These are phyloP conservation scores for Salicornia ramosissima DNA, from an alignment of 148 eudicot species.

Conservation along the genomic window DNA sequence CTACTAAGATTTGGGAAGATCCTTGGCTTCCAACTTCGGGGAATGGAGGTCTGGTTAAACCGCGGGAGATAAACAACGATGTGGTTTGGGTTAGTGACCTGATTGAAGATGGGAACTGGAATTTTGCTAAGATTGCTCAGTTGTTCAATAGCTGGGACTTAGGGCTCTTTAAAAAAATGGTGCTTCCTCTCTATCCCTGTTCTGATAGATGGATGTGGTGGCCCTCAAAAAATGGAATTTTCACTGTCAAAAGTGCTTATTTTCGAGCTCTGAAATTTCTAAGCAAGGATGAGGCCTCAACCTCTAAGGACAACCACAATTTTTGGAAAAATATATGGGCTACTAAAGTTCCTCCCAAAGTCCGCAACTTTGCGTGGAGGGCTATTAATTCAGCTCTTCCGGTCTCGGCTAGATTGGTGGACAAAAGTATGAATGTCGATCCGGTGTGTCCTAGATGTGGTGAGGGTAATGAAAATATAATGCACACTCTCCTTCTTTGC, in stretches of 20 bases:
- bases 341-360: background rate
- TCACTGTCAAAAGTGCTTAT: background rate
- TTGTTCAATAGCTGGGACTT: background rate
- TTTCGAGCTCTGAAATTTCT: background rate
- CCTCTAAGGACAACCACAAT: background rate
- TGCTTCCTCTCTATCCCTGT: too few species aligned
- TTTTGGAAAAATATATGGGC: background rate
- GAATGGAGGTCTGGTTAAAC: background rate
- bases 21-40: background rate
- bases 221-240: background rate
- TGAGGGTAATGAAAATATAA: background rate
- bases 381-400: background rate
- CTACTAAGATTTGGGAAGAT: background rate
- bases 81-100: background rate
- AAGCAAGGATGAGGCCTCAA: background rate
- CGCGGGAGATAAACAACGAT: background rate
- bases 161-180: background rate
- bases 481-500: background rate
- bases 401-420: background rate
- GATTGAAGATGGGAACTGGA: background rate
- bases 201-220: background rate
- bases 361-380: background rate
- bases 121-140: background rate
- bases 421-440: background rate
- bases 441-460: background rate